Evolutionary conservation across 108 stramenopile genomes (phyloP).

Genomic region (Poteriospumella lacustris): DNA sequence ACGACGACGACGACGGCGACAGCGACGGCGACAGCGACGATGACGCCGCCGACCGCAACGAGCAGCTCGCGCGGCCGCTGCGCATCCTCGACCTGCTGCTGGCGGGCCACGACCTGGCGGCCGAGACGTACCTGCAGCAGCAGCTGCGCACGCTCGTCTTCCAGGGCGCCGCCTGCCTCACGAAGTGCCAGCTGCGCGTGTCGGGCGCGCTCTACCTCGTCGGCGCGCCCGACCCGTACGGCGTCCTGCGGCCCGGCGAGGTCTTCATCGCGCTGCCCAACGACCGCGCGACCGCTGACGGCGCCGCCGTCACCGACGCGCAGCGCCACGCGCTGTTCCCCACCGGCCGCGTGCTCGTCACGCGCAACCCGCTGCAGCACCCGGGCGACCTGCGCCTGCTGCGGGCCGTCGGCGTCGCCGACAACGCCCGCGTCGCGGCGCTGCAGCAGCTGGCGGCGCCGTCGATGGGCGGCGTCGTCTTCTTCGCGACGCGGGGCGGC

Average conservation of each 20-base stretch:
- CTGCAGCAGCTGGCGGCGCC: not conserved
- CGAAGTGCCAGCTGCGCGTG: not conserved
- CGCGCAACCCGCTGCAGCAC: not conserved
- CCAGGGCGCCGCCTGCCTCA: not conserved
- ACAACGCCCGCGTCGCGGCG: not conserved
- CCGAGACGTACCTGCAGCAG: too few species aligned
- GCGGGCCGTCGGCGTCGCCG: not conserved
- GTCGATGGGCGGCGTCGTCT: not conserved
- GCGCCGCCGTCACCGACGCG: not conserved
- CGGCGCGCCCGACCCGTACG: not conserved
- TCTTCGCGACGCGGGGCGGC: conserved; percentile 7
- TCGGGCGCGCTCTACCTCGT: not conserved
- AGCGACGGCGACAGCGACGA: not conserved
- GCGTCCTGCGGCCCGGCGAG: conserved; percentile 1
- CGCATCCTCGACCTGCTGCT: too few species aligned
- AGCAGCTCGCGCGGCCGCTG: too few species aligned
- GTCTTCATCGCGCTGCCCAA: conserved; percentile 12
- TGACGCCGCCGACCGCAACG: not conserved
- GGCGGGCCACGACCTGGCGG: too few species aligned
- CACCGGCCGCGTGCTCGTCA: not conserved
- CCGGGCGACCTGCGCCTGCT: conserved; percentile 1
- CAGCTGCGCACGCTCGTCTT: too few species aligned
- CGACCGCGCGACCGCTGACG: not conserved
- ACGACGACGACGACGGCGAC: not conserved
- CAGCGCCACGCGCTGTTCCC: not conserved